Conservation (phyloP, 2,329 filamentous ascomycete genomes). For the Cladosporium sp. region DNA sequence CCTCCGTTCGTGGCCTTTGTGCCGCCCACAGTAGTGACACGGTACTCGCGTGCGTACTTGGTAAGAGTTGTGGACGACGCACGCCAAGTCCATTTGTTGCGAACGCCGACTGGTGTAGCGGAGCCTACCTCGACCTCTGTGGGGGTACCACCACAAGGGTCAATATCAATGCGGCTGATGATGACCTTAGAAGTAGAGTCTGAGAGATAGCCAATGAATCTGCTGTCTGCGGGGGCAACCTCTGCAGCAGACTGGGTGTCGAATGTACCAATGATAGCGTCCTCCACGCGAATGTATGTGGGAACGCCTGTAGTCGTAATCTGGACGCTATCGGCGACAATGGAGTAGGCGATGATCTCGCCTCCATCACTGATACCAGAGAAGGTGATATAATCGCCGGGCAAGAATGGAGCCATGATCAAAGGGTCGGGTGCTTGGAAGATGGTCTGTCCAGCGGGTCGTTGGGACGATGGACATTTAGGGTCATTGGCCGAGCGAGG, state of each 20-base stretch:
- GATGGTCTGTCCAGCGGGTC: slow-evolving; percentile 34
- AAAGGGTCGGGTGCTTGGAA: slow-evolving; percentile 41
- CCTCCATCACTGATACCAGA: slow-evolving; percentile 39
- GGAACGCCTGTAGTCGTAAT: slow-evolving; percentile 41
- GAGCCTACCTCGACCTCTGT: slow-evolving; percentile 41
- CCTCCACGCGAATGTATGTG: slow-evolving; percentile 47
- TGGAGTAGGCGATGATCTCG: slow-evolving; percentile 43
- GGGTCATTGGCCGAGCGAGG: slow-evolving; percentile 44
- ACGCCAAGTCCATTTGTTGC: slow-evolving; percentile 47
- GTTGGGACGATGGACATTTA: slow-evolving; percentile 43
- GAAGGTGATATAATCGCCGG: slow-evolving; percentile 47
- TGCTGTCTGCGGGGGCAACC: slow-evolving; percentile 40
- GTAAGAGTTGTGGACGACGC: slow-evolving; percentile 33
- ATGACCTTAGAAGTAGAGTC: slow-evolving; percentile 40
- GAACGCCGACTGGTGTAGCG: slow-evolving; percentile 35
- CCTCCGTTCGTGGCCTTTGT: slow-evolving; percentile 38
- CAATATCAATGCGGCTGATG: slow-evolving; percentile 46
- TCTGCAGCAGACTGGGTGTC: slow-evolving; percentile 37
- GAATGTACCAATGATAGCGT: slow-evolving; percentile 45
- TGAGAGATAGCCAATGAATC: slow-evolving; percentile 42
- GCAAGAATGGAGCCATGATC: slow-evolving; percentile 45
- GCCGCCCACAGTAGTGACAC: slow-evolving; percentile 40
- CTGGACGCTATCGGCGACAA: slow-evolving; percentile 45
- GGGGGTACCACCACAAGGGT: slow-evolving; percentile 46
- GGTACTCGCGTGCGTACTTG: slow-evolving; percentile 47